Evolutionary conservation across 345 rosid genomes (phyloP), one percentile per base, ranked within the genome.

Genomic region (Psidium guajava): DNA sequence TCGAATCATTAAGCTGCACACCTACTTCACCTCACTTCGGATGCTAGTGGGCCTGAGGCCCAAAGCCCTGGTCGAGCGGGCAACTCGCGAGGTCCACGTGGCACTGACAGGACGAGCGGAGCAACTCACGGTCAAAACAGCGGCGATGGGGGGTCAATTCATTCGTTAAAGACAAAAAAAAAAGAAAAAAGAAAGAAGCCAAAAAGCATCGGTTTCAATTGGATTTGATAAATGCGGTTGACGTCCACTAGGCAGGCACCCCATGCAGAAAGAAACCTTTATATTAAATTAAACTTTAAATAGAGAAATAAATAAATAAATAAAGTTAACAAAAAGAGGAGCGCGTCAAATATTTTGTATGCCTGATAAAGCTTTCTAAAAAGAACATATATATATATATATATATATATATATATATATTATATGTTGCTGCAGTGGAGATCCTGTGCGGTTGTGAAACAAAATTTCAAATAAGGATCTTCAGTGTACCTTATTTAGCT

Each of bases 221-320:
- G 61, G 54, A 91, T 92, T 95, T 85, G 85, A 93, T 89, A 90
- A 85, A 86, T 80, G 59, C 75, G 85, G 85, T 87, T 92, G 84
- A 87, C 91, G 94, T 95, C 98, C 98, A 86, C 95, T 8, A 88
- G 77, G 90, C 40, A 69, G 47, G 52, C 51, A 15, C 75, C 75
- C 15, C 73, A 64, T 28, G 75, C 75, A 28, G 22, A 20, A 10
- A 64, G 8, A 7, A 28, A 3, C 75, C 75, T 64, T 20, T 7
- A 28, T 64, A 64, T 28, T 69, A 69, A 16, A 69, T 18, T 8
- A 24, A 1, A 8, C 77, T 32, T 6, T 64, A 14, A 7, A 14
- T 0, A 1, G 6, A 3, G 1, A 15, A 14, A 18, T 54, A 11
- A 6, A 42, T 42, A 42, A 42, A 42, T 42, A 58, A n/a, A n/a